Base-by-base conservation (phyloP, 1,284 basidiomycete species). In the Ustilago lituana region DNA sequence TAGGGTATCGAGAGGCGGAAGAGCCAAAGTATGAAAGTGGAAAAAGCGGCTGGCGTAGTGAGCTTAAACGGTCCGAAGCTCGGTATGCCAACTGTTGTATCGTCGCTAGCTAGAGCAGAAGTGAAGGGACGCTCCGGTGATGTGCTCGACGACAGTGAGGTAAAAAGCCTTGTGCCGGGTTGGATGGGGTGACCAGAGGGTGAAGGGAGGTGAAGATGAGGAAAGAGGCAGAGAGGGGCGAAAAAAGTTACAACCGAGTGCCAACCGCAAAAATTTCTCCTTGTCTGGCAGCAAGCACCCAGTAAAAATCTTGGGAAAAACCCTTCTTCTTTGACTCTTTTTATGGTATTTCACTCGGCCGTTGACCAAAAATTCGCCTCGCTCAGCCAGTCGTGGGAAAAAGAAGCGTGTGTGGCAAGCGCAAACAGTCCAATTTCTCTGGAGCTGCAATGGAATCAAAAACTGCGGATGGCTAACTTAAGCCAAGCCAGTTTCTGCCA, bases 181-280 rank as follows among this genome's bases (percentile, higher is more conserved):
- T 22, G 32, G n/a, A 22, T 23, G 38, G 10, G 15, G 15, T 20
- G 19, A 26, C n/a, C 39, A n/a, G 29, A n/a, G 31, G 20, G 29
- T 20, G 23, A 31, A n/a, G 24, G 33, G n/a, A 52, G 57, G 50
- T 59, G 52, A 50, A 20, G 51, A 47, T 50, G 17, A 35, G 29
- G 20, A 22, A 51, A 23, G 48, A 54, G 23, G 23, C 10, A 7
- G 39, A 24, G 24, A n/a, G 8, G 23, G 29, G 24, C 33, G 17
- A 10, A 19, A 32, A 47, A 24, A 27, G 43, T 51, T 12, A n/a
- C n/a, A 47, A 22, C 26, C 33, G 37, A 44, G 17, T 35, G 11
- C 29, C 50, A 54, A 49, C 52, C 19, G 44, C 53, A 52, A 56
- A 63, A 63, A 56, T 43, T 56, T 63, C 47, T 41, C 29, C 39